Conservation (phyloP, 2,329 filamentous ascomycete species). For the Aspergillus texensis region DNA sequence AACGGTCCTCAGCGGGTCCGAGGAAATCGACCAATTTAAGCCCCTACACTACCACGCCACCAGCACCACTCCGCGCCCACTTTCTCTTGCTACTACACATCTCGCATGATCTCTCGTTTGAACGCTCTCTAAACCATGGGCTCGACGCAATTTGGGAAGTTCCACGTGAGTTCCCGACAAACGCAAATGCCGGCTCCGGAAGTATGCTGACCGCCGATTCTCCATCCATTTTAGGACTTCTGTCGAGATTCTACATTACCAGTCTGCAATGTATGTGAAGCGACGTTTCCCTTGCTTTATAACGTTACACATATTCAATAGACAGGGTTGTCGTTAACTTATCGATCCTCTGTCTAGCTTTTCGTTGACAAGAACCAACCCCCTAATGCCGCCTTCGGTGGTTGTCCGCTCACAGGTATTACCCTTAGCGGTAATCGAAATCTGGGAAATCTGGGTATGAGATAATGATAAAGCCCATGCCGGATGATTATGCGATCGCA, state of each 20-base stretch:
- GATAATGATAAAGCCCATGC: conserved; percentile 31
- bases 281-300: conserved; percentile 5
- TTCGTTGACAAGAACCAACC: conserved; percentile 64
- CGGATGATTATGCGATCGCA: neutral
- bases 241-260: conserved; percentile 82
- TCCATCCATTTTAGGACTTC: conserved; percentile 62
- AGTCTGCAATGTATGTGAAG: conserved; percentile 74
- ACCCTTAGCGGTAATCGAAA: conserved; percentile 64
- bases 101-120: conserved; percentile 18
- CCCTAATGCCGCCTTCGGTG: conserved; percentile 61
- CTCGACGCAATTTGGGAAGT: conserved; percentile 61
- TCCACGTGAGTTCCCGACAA: conserved; percentile 50
- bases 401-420: conserved; percentile 78
- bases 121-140: conserved; percentile 43
- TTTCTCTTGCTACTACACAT: conserved; percentile 5
- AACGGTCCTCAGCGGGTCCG: conserved; percentile 28
- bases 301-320: conserved; percentile 2
- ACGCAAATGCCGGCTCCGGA: neutral
- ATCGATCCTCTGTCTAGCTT: conserved; percentile 54
- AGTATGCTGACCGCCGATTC: conserved; percentile 24
- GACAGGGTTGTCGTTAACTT: conserved; percentile 19
- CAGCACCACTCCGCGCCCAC: conserved; percentile 8
- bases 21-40: conserved; percentile 21
- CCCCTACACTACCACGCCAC: conserved; percentile 11
- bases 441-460: conserved; percentile 80